These are phyloP conservation scores for Lichtheimia hyalospora DNA, from an alignment of 371 early-diverging fungal species.

Conservation along the genomic window DNA sequence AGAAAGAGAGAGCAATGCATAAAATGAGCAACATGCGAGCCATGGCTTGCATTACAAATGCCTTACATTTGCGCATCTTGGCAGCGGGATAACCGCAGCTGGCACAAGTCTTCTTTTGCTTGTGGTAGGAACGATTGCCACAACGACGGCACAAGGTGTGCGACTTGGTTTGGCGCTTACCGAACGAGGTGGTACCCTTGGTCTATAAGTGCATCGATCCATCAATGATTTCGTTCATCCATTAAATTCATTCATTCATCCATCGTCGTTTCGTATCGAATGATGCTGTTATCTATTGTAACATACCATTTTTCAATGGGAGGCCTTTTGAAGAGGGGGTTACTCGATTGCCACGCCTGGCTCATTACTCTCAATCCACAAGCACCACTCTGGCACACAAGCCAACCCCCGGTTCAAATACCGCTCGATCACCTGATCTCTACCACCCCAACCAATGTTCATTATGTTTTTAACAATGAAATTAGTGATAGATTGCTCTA, in stretches of 20 bases:
- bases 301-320: slow-evolving; percentile 8
- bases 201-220: slow-evolving; percentile 53
- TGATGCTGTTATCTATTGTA: not conserved
- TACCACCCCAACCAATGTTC: not conserved
- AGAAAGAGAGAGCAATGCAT: not conserved
- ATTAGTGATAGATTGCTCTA: too few species aligned
- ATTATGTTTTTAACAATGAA: not conserved
- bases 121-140: slow-evolving; percentile 97
- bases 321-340: slow-evolving; percentile 1
- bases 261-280: slow-evolving; percentile 9
- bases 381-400: not conserved
- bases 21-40: not conserved
- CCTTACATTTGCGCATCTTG: slow-evolving; percentile 92
- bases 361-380: not conserved
- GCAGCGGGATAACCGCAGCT: slow-evolving; percentile 98
- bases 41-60: slow-evolving; percentile 3
- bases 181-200: slow-evolving; percentile 99
- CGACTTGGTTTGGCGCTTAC: slow-evolving; percentile 99
- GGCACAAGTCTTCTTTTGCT: slow-evolving; percentile 99
- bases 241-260: slow-evolving; percentile 13
- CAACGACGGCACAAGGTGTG: slow-evolving; percentile 98
- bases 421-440: not conserved
- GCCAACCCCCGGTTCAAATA: too few species aligned
- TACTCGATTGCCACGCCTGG: not conserved
- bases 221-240: not conserved